phyloP scores from a whole-genome alignment of 805 yeast species.

The Priceomyces haplophilus region DNA sequence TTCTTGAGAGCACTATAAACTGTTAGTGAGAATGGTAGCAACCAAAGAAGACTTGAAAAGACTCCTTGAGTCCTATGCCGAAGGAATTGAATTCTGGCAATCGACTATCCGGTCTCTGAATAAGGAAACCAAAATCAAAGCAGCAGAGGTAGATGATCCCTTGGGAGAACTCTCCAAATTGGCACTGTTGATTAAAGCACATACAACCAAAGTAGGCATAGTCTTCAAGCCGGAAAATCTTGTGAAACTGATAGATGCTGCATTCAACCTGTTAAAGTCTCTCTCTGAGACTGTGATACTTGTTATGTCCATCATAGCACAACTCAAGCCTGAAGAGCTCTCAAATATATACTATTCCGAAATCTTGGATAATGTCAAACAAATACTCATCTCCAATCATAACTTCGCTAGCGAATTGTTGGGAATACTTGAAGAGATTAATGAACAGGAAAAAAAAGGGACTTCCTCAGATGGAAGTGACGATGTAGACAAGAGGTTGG shows the following conservation, averaged over 20 bases:
- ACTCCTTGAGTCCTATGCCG: slow-evolving; percentile 26
- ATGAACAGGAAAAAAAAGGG: slow-evolving; percentile 8
- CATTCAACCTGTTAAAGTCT: slow-evolving; percentile 47
- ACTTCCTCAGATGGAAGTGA: slow-evolving; percentile 14
- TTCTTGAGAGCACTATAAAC: too few species aligned
- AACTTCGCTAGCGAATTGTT: slow-evolving; percentile 15
- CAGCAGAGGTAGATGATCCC: slow-evolving; percentile 42
- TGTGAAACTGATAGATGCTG: slow-evolving; percentile 40
- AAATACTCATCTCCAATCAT: slow-evolving; percentile 6
- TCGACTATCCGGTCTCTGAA: slow-evolving; percentile 8
- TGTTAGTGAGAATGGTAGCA: slow-evolving; percentile 10
- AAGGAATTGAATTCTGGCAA: slow-evolving; percentile 31
- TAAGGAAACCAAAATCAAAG: slow-evolving; percentile 19
- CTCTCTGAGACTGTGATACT: slow-evolving; percentile 43
- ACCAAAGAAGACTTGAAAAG: slow-evolving; percentile 19
- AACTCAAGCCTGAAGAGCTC: slow-evolving; percentile 23
- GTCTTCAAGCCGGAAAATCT: slow-evolving; percentile 60
- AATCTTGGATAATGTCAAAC: slow-evolving; percentile 23
- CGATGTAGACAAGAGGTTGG: slow-evolving; percentile 40
- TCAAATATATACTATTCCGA: slow-evolving; percentile 39
- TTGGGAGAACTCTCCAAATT: slow-evolving; percentile 59
- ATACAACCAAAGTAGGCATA: slow-evolving; percentile 72
- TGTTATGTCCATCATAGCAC: slow-evolving; percentile 41
- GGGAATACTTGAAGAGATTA: slow-evolving; percentile 11
- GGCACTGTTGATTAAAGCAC: slow-evolving; percentile 61